These are phyloP conservation scores for Podaxis sp. DNA, from an alignment of 768 basidiomycete genomes.

Conservation along the genomic window DNA sequence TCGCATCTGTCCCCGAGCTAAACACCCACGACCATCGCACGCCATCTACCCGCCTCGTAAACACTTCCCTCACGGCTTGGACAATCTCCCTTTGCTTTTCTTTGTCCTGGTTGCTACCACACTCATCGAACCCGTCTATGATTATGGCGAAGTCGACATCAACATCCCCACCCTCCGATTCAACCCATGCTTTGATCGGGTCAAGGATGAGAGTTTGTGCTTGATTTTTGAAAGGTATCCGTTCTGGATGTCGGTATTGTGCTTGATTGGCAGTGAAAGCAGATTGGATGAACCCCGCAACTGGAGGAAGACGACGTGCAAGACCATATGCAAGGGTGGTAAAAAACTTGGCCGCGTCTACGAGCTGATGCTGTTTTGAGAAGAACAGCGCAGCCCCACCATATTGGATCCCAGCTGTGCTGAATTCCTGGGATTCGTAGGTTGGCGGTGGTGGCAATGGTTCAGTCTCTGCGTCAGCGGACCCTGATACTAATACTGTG, in stretches of 20 bases:
- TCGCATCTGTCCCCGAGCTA: neutral
- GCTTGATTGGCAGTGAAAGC: neutral
- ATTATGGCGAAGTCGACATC: slow-evolving; percentile 3
- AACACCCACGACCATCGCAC: slow-evolving; percentile 1
- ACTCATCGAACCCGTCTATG: slow-evolving; percentile 5
- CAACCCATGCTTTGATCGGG: neutral
- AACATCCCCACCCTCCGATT: neutral
- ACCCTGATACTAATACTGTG: neutral
- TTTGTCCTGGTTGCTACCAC: neutral
- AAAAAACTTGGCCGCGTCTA: neutral
- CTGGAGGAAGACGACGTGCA: neutral
- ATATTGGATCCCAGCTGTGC: neutral
- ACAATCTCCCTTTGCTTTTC: neutral
- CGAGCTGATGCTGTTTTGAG: neutral
- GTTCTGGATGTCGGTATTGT: neutral
- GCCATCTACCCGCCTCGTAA: neutral
- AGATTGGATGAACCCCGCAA: slow-evolving; percentile 1
- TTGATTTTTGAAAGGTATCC: neutral
- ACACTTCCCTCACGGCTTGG: neutral
- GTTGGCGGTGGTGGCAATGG: neutral
- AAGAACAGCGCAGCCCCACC: neutral
- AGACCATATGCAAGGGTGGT: neutral
- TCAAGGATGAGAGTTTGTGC: neutral
- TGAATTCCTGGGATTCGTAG: neutral
- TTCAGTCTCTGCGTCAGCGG: neutral